Base-by-base conservation (phyloP, 371 early-diverging fungal genomes). In the Lichtheimia ornata region DNA sequence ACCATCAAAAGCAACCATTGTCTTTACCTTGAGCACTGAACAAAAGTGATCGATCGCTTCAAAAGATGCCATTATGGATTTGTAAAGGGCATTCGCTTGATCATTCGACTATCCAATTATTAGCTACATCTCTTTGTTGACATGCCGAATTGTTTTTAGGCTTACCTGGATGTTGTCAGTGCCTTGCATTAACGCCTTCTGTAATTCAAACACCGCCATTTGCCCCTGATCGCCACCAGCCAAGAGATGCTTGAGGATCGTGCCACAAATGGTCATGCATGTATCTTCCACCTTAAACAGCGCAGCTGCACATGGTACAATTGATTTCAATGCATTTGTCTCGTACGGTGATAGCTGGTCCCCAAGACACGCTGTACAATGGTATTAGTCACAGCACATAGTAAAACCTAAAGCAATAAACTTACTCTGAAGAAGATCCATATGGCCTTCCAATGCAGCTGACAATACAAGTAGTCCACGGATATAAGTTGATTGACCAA, bases 251-350 rank as follows among this genome's bases (percentile, higher is more conserved):
- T 64, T 24, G 18, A 58, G 52, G 6, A 64, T 24, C 22, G 49
- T 35, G 41, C 30, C 35, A 47, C 54, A 58, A 7, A 58, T 25
- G 2, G 50, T 25, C n/a, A 64, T 53, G 40, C 58, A 64, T 12
- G 44, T 41, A 40, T 64, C 53, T 35, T 64, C 64, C 24, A 64
- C 24, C 17, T 28, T 17, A 25, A 58, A 58, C 2, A 64, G 13
- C 7, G 54, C 12, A 17, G 24, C 14, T 0, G 64, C 53, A 40
- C 59, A 53, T 22, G 58, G 53, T 9, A 47, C 13, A 6, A 49
- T 15, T 3, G 45, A 18, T 17, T 25, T 13, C n/a, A 56, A 14
- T 9, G 45, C 57, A 24, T 11, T 28, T 14, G 5, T 1, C 11
- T 56, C 57, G 14, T 7, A 7, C 3, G 43, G 12, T 17, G 25